Percentiles rank a stretch among this genome's conserved stretches.
Evolutionary conservation across 208 protist species (phyloP).

Genomic region (Trypanosoma mega): DNA sequence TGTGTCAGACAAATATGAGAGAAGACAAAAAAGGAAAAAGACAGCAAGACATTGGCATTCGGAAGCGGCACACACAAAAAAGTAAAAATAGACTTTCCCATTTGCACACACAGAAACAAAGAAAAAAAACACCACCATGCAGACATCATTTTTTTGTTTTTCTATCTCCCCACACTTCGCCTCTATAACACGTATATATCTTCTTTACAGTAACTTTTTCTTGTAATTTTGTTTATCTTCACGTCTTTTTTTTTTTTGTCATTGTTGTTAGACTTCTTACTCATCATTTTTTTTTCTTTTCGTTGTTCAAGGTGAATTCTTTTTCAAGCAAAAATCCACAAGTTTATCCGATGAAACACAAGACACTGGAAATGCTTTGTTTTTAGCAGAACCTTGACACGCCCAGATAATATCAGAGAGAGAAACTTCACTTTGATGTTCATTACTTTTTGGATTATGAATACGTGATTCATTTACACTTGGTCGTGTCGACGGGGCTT

Average conservation of each 20-base stretch:
- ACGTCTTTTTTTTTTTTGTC: too few species aligned
- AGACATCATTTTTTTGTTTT: not conserved
- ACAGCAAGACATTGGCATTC: too few species aligned
- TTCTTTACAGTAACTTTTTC: too few species aligned
- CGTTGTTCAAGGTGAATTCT: not conserved
- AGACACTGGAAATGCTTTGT: conserved; percentile 13
- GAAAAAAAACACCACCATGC: not conserved
- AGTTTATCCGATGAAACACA: conserved; percentile 26
- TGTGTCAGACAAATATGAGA: too few species aligned
- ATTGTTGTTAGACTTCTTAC: too few species aligned
- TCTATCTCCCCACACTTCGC: too few species aligned
- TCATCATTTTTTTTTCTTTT: not conserved
- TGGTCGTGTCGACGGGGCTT: too few species aligned
- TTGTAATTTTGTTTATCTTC: too few species aligned
- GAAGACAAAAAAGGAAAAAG: too few species aligned
- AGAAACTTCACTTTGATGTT: not conserved
- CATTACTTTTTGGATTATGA: too few species aligned
- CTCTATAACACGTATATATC: too few species aligned
- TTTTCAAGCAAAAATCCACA: conserved; percentile 28
- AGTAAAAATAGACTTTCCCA: not conserved
- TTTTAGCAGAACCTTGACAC: conserved; percentile 17
- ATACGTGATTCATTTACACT: too few species aligned
- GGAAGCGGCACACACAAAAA: conserved; percentile 5
- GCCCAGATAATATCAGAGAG: conserved; percentile 14
- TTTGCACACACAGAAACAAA: conserved; percentile 6